Conservation (phyloP, 148 eudicot species). For the Oxyria digyna region DNA sequence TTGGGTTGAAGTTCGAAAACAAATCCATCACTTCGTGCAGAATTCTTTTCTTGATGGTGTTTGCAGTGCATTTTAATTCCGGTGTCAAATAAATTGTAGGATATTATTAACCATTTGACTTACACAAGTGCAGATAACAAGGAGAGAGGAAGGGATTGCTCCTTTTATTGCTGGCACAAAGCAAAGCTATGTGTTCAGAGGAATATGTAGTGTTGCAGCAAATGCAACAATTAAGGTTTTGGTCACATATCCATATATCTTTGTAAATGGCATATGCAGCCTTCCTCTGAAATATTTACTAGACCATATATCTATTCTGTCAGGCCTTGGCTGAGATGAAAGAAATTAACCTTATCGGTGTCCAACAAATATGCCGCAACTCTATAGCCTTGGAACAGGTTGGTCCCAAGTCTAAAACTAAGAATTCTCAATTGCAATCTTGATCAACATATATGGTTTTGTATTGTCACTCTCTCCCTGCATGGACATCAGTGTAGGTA, state of each 20-base stretch:
- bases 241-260: neutral
- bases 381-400: constrained; percentile 98
- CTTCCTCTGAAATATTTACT: neutral
- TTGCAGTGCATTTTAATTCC: neutral
- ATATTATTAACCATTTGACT: neutral
- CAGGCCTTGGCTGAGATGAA: constrained; percentile 92
- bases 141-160: constrained; percentile 91
- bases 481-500: neutral
- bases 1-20: neutral
- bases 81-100: neutral
- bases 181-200: constrained; percentile 89
- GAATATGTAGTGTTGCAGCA: constrained; percentile 85
- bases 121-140: constrained; percentile 47
- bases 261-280: neutral
- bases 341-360: constrained; percentile 89
- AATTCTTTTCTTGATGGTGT: neutral
- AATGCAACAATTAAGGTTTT: constrained; percentile 75
- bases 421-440: neutral
- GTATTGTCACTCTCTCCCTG: neutral
- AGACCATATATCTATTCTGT: constrained; percentile 6
- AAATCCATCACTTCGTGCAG: neutral
- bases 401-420: constrained; percentile 8
- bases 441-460: neutral
- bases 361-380: constrained; percentile 97
- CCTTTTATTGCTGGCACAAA: constrained; percentile 71